Evolutionary conservation across 2,329 filamentous ascomycete species (phyloP), one percentile per base, ranked within the genome.

Genomic region (Coniella vitis): DNA sequence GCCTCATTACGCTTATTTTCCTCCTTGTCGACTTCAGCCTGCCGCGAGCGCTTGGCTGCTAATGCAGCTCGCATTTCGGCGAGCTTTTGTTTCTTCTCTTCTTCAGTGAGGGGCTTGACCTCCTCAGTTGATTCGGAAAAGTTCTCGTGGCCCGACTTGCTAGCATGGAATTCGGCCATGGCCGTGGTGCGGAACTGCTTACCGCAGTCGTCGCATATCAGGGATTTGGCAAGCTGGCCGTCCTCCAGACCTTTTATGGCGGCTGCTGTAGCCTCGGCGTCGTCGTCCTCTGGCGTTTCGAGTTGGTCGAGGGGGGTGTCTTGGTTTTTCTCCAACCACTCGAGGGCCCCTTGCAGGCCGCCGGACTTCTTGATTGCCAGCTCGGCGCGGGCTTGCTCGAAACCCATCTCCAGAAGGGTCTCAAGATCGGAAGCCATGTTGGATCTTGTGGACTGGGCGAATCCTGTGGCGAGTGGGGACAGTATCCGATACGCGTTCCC

Each of bases 111-210:
- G 0, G 91, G 88, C 3, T 87, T 85, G 57, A 98, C 83, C 63
- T 94, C 90, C 60, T 97, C 91, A 4, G 87, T 91, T 0, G 90
- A 96, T 65, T 98, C 90, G 17, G 86, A 79, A 64, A 98, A 98
- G 67, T 96, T 86, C 40, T 83, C 81, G 66, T 98, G 93, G 42
- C 88, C 86, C 71, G 88, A 91, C 71, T 95, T 95, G 60, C 81
- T 81, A 29, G 90, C 93, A 64, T 98, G 93, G 64, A 89, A 95
- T 60, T 91, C 85, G 9, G 90, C 93, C 57, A 91, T 81, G 21
- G 83, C 82, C 56, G 85, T 80, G 60, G 81, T 88, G 57, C 87
- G 79, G 69, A 98, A 94, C 63, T 83, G 86, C 76, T 95, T 96
- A 62, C 86, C 86, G 63, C 93, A 98, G 49, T 96, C 91, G 56